These are phyloP conservation scores for Citropsis articulata DNA, from an alignment of 345 rosid species.

Conservation along the genomic window DNA sequence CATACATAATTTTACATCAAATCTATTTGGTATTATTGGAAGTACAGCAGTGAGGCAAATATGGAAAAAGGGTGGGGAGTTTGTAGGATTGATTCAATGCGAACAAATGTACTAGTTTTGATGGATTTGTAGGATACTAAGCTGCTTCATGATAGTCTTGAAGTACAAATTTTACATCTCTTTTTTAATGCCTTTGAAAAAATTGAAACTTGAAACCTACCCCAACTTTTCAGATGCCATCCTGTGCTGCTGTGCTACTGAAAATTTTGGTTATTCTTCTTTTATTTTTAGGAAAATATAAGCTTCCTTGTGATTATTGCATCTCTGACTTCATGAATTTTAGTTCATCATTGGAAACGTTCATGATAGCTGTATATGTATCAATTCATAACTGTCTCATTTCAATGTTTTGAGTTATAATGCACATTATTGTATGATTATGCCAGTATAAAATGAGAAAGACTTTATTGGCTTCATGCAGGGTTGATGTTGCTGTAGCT, in stretches of 20 bases:
- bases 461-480: slow-evolving; percentile 23
- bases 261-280: not conserved
- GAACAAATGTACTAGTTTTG: not conserved
- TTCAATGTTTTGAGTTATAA: not conserved
- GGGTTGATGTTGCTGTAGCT: slow-evolving; percentile 49
- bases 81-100: not conserved
- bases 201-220: not conserved
- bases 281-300: not conserved
- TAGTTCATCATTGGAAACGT: not conserved
- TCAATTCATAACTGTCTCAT: not conserved
- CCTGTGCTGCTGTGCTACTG: not conserved
- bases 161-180: not conserved
- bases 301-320: not conserved
- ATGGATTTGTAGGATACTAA: not conserved
- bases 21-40: not conserved
- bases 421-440: not conserved
- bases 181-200: not conserved
- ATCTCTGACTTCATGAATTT: not conserved
- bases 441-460: slow-evolving; percentile 1
- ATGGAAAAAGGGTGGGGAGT: not conserved
- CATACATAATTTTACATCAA: not conserved
- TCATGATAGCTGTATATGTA: not conserved
- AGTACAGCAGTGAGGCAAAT: not conserved
- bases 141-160: not conserved
- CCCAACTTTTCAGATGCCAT: not conserved